Evolutionary conservation across 768 basidiomycete genomes (phyloP), one percentile per base, ranked within the genome.

Genomic region (Lentinula boryana): DNA sequence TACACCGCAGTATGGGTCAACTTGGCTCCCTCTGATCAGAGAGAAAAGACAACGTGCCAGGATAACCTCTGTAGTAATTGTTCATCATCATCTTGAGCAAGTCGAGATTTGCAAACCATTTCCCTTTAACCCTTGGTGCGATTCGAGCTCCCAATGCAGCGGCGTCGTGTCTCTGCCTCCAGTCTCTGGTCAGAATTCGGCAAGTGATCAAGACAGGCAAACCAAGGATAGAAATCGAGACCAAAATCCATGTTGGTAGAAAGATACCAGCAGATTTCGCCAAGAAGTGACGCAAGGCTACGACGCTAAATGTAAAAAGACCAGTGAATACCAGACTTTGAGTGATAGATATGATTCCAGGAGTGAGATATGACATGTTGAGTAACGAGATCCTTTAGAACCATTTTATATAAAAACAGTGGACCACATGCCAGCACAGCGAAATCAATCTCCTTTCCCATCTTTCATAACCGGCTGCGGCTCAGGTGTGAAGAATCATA

Each of bases 121-220:
- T 72, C 0, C 84, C 84, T 33, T 63, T 62, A 1, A 72, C 64
- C 16, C 66, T 66, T 5, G 76, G 78, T 4, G 79, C 72, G 32
- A 76, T 70, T 15, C 78, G 78, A 32, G 83, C 82, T 4, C 83
- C 83, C 56, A 80, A 43, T 1, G 70, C 67, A 36, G 74, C 72
- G 4, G 83, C 84, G 31, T 72, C 68, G 12, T 75, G 69, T 40
- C 66, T 71, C 13, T 80, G 68, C 8, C 62, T 62, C 7, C 75
- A 52, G 5, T 71, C 65, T 16, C 68, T 67, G 18, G 64, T 62
- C 16, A 72, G 40, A n/a, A 80, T 65, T 18, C 70, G 72, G 46
- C 74, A 44, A 2, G 68, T 56, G 16, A 72, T 66, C 16, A 70
- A 58, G 4, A 75, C 40, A 4, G 80, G 82, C 4, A 79, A 60